Base-by-base conservation (phyloP, 306 rosid species). In the Mimosa bimucronata region DNA sequence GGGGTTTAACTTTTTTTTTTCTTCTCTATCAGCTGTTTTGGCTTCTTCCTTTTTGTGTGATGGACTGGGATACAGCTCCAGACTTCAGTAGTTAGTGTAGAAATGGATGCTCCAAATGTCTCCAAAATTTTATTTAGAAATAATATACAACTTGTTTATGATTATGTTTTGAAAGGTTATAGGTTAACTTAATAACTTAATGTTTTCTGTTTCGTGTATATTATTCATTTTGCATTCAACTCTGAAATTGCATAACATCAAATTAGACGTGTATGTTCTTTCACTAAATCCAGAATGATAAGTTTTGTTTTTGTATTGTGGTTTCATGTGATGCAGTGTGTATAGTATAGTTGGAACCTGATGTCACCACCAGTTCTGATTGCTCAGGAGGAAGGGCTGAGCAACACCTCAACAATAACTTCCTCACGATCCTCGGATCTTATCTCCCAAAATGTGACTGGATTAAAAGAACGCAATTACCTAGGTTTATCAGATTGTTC, bases 401-500 rank as follows among this genome's bases (percentile, higher is more conserved):
- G 88, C 82, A 83, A 90, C 67, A 85, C 73, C 76, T 78, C 91
- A 26, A 73, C 80, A 16, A 80, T 78, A 52, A 85, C 85, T 44
- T 90, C 90, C 79, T 83, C 97, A 16, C 83, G 83, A 42, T 65
- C 92, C 46, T 76, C 85, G 65, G 97, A 94, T 61, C 73, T 85
- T 74, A 86, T 71, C 66, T 85, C 89, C 69, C 93, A 91, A 58
- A 88, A 84, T 82, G 92, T 87, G 50, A 77, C 83, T 19, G 90
- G 81, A 73, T 89, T 94, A 78, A 94, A 90, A 71, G 97, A 95
- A 62, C 85, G 93, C 16, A 95, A 95, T 85, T 95, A 95, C 83
- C 81, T 93, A 5, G 97, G 98, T 25, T 83, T 95, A 34, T 91
- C 99, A 0, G 98, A 92, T 75, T 95, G 99, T 78, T 95, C 97